phyloP scores from a whole-genome alignment of 352 stramenopile species.

The Phytophthora capsici region DNA sequence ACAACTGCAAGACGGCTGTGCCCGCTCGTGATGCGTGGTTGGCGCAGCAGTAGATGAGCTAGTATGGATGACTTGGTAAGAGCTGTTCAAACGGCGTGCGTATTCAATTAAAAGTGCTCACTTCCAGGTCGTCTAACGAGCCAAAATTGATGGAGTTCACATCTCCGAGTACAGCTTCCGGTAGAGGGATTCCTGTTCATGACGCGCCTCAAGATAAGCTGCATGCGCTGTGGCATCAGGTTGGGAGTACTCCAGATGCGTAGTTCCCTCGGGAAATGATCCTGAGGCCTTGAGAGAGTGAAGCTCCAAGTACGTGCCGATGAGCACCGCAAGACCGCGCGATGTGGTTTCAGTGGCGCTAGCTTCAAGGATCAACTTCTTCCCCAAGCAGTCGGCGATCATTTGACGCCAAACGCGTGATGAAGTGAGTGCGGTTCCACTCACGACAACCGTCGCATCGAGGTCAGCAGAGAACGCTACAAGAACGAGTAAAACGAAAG shows the following conservation, averaged over 20 bases:
- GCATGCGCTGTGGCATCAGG: constrained; percentile 61
- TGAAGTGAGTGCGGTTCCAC: constrained; percentile 77
- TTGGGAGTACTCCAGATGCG: constrained; percentile 38
- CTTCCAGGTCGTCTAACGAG: not conserved
- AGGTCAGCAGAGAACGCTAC: constrained; percentile 49
- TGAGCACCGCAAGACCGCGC: constrained; percentile 78
- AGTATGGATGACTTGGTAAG: not conserved
- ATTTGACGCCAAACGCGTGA: constrained; percentile 91
- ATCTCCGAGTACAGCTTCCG: constrained; percentile 62
- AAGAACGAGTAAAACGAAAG: not conserved
- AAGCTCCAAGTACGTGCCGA: constrained; percentile 66
- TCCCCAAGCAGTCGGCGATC: constrained; percentile 80
- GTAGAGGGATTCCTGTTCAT: constrained; percentile 78
- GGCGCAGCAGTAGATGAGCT: constrained; percentile 30
- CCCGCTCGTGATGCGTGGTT: constrained; percentile 50
- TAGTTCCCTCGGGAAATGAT: constrained; percentile 29
- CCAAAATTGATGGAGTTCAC: constrained; percentile 12
- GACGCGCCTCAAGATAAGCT: constrained; percentile 64
- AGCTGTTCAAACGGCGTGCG: constrained; percentile 8
- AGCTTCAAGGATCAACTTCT: constrained; percentile 73
- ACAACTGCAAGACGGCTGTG: constrained; percentile 64
- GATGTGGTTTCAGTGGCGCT: constrained; percentile 81
- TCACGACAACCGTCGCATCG: constrained; percentile 72
- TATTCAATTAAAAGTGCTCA: constrained; percentile 11
- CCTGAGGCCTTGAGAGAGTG: constrained; percentile 55